phyloP scores from a whole-genome alignment of 2,329 filamentous ascomycete species.

The Pezicula carpinea region DNA sequence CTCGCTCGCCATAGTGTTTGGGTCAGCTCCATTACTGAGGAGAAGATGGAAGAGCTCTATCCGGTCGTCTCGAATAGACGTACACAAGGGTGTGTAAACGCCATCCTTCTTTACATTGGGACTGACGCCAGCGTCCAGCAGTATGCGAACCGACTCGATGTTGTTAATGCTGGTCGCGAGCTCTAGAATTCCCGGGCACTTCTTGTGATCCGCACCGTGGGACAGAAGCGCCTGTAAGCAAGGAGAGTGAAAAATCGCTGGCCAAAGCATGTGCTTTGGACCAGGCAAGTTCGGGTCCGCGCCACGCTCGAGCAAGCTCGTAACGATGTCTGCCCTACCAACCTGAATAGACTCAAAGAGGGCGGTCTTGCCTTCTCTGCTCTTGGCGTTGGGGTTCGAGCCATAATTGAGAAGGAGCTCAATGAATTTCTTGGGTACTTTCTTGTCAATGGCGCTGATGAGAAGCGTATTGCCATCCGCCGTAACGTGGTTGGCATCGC shows the following conservation, averaged over 20 bases:
- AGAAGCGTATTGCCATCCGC: constrained; percentile 56
- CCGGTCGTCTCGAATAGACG: constrained; percentile 62
- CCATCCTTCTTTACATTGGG: constrained; percentile 61
- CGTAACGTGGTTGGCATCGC: constrained; percentile 49
- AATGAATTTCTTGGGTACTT: constrained; percentile 47
- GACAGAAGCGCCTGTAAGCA: constrained; percentile 54
- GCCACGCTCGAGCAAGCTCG: constrained; percentile 48
- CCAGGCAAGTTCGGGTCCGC: constrained; percentile 66
- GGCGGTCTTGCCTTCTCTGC: constrained; percentile 55
- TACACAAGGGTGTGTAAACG: constrained; percentile 63
- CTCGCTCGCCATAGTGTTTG: constrained; percentile 53
- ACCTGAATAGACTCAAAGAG: constrained; percentile 57
- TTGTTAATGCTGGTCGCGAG: constrained; percentile 60
- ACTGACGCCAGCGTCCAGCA: constrained; percentile 55
- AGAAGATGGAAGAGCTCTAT: constrained; percentile 57
- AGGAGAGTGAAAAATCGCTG: constrained; percentile 52
- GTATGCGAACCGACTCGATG: constrained; percentile 53
- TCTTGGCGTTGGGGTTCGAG: constrained; percentile 54
- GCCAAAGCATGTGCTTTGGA: constrained; percentile 66
- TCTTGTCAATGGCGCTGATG: constrained; percentile 55
- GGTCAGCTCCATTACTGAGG: constrained; percentile 44
- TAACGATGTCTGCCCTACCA: constrained; percentile 52
- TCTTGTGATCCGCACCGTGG: constrained; percentile 55
- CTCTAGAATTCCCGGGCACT: constrained; percentile 59
- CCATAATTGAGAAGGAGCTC: constrained; percentile 58